A percentile compares a stretch with the other conserved stretches of the same genome.
These are phyloP conservation scores for Russula compacta DNA, from an alignment of 768 basidiomycete species.

Conservation along the genomic window DNA sequence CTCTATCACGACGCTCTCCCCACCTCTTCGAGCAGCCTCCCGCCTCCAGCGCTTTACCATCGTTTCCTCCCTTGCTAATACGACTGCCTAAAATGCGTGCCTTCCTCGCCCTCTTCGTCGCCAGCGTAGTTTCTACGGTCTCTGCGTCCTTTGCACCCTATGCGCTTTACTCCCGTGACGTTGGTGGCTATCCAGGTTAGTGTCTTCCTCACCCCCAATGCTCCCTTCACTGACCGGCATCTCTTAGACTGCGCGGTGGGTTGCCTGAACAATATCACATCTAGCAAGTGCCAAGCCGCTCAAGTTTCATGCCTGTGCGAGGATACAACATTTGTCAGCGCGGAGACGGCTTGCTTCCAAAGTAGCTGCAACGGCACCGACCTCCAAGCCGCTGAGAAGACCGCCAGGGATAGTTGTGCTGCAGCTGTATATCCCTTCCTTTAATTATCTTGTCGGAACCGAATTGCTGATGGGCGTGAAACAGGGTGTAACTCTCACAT, in stretches of 20 bases:
- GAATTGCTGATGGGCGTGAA: neutral
- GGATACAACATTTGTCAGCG: conserved; percentile 35
- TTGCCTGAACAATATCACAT: conserved; percentile 40
- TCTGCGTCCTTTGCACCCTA: conserved; percentile 18
- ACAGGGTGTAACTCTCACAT: conserved; percentile 18
- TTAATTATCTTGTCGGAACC: neutral
- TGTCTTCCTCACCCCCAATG: neutral
- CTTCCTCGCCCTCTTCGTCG: conserved; percentile 31
- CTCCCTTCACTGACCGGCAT: neutral
- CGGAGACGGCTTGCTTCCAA: conserved; percentile 41
- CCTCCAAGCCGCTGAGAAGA: conserved; percentile 33
- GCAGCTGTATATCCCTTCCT: conserved; percentile 34
- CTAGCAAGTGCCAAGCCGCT: conserved; percentile 36
- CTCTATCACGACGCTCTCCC: too few species aligned
- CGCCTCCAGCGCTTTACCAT: neutral
- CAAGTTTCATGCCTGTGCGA: conserved; percentile 56
- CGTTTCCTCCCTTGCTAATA: conserved; percentile 1
- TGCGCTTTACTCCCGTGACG: conserved; percentile 17
- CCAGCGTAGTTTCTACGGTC: conserved; percentile 34
- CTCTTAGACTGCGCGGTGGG: conserved; percentile 39
- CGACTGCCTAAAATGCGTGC: conserved; percentile 42
- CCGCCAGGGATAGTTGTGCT: conserved; percentile 37
- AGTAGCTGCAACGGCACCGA: conserved; percentile 39
- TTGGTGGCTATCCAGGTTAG: conserved; percentile 7
- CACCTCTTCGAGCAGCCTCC: neutral